Evolutionary conservation across 805 yeast species (phyloP), one percentile per base, ranked within the genome.

Genomic region (Nakazawaea ernobii): DNA sequence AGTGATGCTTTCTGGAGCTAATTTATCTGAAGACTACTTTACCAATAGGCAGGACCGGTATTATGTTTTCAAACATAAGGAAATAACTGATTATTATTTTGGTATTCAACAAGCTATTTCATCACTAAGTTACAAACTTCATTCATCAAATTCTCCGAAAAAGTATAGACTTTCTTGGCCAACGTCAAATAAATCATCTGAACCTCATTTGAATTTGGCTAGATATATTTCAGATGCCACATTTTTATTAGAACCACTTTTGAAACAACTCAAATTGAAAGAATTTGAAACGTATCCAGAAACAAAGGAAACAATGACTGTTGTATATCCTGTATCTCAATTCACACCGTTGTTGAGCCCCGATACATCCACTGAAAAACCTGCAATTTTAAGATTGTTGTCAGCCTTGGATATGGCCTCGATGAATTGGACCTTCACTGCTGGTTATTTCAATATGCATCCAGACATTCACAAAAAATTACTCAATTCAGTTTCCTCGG

Each of bases 11-110:
- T 78, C 86, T 14, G 99, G 98, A 6, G 99, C 99, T 2, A 94
- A 94, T 59, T 71, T 94, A 42, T 88, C 97, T 0, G 71, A 77
- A 33, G 99, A 94, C 66, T 94, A 94, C 64, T 94, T 94, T 66
- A 86, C 96, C 3, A 84, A 92, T 63, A 79, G 99, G 53, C 99
- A 94, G 62, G 99, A 94, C 64, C 71, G 99, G 42, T 94, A 94
- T 65, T 86, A 90, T 56, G 48, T 84, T 13, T 86, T 94, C 64
- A 74, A 74, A 43, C 77, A 81, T 41, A 59, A 60, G 10, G 59
- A 62, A 0, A 69, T 94, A 32, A 65, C 95, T 0, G 80, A 86
- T 54, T 91, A 90, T 63, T 91, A 87, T 63, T 80, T 73, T 63
- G 66, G 70, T n/a, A 67, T 94, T 26, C 95, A 87, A 49, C 63